Percentiles rank a stretch among this genome's conserved stretches.
These are phyloP conservation scores for Trichophyton equinum DNA, from an alignment of 2,329 filamentous ascomycete genomes.

Conservation along the genomic window DNA sequence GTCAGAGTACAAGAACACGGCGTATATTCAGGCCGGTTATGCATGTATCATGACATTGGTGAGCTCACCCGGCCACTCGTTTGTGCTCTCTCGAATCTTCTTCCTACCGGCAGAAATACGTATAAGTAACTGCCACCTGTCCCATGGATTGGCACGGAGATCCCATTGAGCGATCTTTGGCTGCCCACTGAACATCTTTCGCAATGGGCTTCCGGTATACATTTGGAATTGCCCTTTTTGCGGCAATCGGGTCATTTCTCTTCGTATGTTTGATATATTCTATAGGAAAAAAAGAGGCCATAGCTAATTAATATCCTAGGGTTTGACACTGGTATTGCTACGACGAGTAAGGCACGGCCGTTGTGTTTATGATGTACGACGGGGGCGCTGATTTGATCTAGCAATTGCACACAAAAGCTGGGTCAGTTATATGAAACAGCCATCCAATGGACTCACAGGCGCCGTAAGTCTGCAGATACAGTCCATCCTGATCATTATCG, in stretches of 20 bases:
- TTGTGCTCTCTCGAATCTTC: neutral
- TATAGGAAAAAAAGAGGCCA: neutral
- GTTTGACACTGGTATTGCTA: slow-evolving; percentile 49
- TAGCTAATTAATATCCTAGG: slow-evolving; percentile 25
- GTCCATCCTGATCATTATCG: neutral
- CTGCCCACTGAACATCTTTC: neutral
- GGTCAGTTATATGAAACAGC: slow-evolving; percentile 46
- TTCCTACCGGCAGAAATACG: neutral
- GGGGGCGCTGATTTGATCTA: slow-evolving; percentile 14
- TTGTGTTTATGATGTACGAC: neutral
- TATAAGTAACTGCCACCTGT: neutral
- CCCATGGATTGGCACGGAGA: neutral
- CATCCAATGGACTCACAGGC: slow-evolving; percentile 44
- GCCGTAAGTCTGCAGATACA: slow-evolving; percentile 26
- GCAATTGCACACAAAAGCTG: slow-evolving; percentile 49
- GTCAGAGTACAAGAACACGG: neutral
- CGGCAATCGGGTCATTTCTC: slow-evolving; percentile 47
- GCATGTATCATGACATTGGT: neutral
- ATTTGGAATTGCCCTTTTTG: slow-evolving; percentile 43
- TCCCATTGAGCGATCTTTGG: neutral
- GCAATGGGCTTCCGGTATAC: slow-evolving; percentile 30
- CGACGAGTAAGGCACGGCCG: slow-evolving; percentile 36
- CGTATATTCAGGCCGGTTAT: neutral
- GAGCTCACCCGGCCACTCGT: neutral
- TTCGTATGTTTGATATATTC: slow-evolving; percentile 32